Base-by-base conservation (phyloP, 1,139 yeast species). In the Pichia sp. region DNA sequence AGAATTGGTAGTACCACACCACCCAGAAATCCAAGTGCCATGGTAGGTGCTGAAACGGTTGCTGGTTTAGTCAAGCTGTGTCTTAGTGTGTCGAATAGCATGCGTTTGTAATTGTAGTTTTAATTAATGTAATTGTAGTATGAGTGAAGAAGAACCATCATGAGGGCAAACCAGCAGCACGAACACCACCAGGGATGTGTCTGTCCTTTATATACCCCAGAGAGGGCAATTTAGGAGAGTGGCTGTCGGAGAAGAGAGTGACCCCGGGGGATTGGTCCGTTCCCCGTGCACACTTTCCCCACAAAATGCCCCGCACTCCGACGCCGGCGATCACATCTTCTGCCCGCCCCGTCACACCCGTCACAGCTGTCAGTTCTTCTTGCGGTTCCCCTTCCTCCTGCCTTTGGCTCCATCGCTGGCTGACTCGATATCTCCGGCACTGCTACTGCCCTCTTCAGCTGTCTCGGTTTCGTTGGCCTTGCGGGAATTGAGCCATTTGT, bases 11-110 rank as follows among this genome's bases (percentile, higher is more conserved):
- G 38, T 5, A 52, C 50, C 11, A 53, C 53, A 20, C 56, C 56
- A 30, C 56, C 56, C 45, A 53, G 36, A 20, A 53, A 52, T 15
- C 55, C 56, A 20, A 50, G 19, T 6, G 54, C 54, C 22, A 53
- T 45, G 11, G 47, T 49, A 32, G 54, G 49, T 27, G 56, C 44
- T 21, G 47, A 31, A 7, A 44, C 36, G 22, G 52, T 21, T 9
- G 40, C 20, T 30, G 46, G 52, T 24, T 33, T 43, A 27, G 44
- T 36, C 14, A 49, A 34, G 15, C 33, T 44, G 18, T 49, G 42
- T 49, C 50, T 38, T 34, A 49, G n/a, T 17, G 33, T 14, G 37
- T 49, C 48, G 28, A 49, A 44, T 49, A 49, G 47, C 52, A 49
- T 48, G 20, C 12, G 15, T 12, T 34, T 12, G 15, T 18, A 27